Evolutionary conservation across 352 stramenopile genomes (phyloP), one percentile per base, ranked within the genome.

Genomic region (Phytophthora tentaculata): DNA sequence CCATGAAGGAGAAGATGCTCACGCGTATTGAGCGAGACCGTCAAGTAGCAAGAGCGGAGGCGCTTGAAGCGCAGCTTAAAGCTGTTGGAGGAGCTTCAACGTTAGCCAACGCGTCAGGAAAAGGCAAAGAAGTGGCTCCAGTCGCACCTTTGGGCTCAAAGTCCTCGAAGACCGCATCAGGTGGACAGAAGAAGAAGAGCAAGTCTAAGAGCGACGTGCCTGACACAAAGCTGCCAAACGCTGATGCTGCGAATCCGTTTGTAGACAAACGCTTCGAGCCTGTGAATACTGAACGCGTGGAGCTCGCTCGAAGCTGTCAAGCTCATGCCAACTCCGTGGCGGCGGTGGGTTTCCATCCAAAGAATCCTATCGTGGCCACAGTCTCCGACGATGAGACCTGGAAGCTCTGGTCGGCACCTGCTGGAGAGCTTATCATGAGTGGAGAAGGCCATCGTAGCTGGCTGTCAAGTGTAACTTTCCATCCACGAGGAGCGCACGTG

Each of bases 1-100:
- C 91, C 7, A 98, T 98, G 89, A 98, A 98, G 72, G 96, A 98
- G 71, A 98, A 98, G 70, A 98, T 98, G 95, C 89, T 98, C 28
- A 97, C 98, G 86, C 88, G 92, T 7, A 88, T 98, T 43, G 94
- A 98, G 71, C 77, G 95, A 19, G 96, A 98, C 61, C 90, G 94
- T 1, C 88, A 97, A 57, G 90, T 86, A 28, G 92, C 94, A 17
- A 91, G 85, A 56, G 87, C 90, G 7, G 89, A 98, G 52, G 89
- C 89, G n/a, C 78, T 98, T 1, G 92, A 98, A 62, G 64, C 73
- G 13, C 91, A 98, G 58, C 72, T 98, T 13, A 91, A 90, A 63
- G 65, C 77, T 4, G 29, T 86, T 12, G 58, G 52, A 2, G 57
- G 65, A 49, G 62, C 24, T 22, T 65, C 60, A 17, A 63, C 43